Percentiles rank a stretch among this genome's conserved stretches.
These are phyloP conservation scores for Mycena indigotica DNA, from an alignment of 768 basidiomycete species.

Conservation along the genomic window DNA sequence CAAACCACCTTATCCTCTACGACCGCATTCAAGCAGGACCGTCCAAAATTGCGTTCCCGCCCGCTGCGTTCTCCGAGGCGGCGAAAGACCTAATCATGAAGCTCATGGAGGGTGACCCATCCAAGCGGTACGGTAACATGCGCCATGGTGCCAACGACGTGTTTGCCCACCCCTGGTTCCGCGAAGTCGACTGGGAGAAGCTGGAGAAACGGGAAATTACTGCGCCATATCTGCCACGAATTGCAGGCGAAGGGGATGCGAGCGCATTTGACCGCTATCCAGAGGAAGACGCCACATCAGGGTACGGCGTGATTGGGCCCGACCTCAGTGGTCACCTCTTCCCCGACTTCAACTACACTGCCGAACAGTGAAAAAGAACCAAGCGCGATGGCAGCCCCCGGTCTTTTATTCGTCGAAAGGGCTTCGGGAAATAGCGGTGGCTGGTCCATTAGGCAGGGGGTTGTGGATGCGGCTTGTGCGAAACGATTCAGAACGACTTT, in stretches of 20 bases:
- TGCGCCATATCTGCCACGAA: conserved; percentile 92
- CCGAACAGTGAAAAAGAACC: conserved; percentile 2
- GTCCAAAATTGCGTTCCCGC: conserved; percentile 37
- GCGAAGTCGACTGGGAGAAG: conserved; percentile 89
- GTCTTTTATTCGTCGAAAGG: conserved; percentile 16
- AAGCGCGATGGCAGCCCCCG: background rate
- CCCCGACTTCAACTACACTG: conserved; percentile 78
- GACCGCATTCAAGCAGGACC: conserved; percentile 86
- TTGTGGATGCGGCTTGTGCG: no score
- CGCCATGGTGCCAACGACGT: conserved; percentile 88
- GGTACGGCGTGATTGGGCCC: conserved; percentile 58
- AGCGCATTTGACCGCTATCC: conserved; percentile 86
- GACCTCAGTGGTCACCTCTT: conserved; percentile 73
- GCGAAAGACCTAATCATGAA: conserved; percentile 90
- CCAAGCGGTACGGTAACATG: conserved; percentile 88
- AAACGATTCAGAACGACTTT: no score
- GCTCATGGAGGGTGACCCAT: conserved; percentile 87
- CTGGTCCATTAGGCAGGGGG: conserved; percentile 14
- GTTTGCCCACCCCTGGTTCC: conserved; percentile 91
- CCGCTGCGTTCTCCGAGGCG: conserved; percentile 65
- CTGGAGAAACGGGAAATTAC: conserved; percentile 84
- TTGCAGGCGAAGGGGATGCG: conserved; percentile 91
- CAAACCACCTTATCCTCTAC: conserved; percentile 84
- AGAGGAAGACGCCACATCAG: conserved; percentile 64
- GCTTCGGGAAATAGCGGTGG: conserved; percentile 21